A percentile compares a stretch with the other conserved stretches of the same genome.
Conservation (phyloP, 1,284 basidiomycete species). For the Tilletia walkeri region DNA sequence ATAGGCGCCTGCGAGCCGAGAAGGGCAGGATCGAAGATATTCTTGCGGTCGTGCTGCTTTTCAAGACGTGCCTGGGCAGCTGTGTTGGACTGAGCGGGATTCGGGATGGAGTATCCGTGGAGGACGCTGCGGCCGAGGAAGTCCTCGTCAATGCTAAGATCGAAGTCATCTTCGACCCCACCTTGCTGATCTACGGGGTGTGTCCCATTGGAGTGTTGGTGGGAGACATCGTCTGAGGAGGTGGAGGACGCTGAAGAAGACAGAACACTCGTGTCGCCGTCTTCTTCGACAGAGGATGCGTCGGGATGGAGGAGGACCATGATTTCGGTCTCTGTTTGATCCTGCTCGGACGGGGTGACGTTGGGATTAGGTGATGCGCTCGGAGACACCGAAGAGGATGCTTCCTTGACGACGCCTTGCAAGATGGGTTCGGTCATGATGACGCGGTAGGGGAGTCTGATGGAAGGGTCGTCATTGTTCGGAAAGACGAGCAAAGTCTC, state of each 20-base stretch:
- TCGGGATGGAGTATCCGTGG: neutral
- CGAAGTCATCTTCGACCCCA: conserved; percentile 18
- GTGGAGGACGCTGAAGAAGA: neutral
- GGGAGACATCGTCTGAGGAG: neutral
- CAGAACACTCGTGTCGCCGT: conserved; percentile 14
- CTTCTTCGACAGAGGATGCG: neutral
- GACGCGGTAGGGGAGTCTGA: conserved; percentile 24
- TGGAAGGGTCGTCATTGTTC: neutral
- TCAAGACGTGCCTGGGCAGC: neutral
- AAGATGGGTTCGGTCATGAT: conserved; percentile 47
- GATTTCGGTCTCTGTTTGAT: conserved; percentile 27
- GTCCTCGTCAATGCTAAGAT: conserved; percentile 35
- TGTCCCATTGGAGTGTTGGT: neutral
- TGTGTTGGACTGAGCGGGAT: neutral
- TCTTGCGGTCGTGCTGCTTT: neutral
- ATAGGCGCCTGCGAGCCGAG: conserved; percentile 14
- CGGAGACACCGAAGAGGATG: too few species aligned
- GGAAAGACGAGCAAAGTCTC: conserved; percentile 23
- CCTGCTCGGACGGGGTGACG: neutral
- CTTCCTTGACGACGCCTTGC: conserved; percentile 36
- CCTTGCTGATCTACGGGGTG: conserved; percentile 27
- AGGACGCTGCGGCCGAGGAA: conserved; percentile 30
- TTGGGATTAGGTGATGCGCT: neutral
- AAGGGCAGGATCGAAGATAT: neutral
- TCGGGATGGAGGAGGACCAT: conserved; percentile 30